Evolutionary conservation across 305 asterid species (phyloP), one percentile per base, ranked within the genome.

Genomic region (Andrographis paniculata): DNA sequence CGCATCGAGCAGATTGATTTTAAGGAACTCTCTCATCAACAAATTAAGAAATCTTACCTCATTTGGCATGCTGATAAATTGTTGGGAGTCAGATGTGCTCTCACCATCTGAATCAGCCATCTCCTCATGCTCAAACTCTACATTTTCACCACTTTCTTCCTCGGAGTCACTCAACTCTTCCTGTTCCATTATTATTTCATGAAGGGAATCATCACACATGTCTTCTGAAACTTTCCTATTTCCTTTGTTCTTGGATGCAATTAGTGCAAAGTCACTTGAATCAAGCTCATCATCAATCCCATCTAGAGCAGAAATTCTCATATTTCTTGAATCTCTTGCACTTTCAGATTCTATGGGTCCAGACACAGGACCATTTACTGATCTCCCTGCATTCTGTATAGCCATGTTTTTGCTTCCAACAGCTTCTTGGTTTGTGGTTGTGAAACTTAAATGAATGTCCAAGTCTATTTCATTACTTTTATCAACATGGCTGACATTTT

Each of bases 151-250:
- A 46, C 75, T 74, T 69, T 86, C 98, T 49, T 91, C 99, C 53
- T 87, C 99, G 7, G 99, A 87, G 62, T 87, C 96, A 41, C 96
- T 91, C 60, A 91, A 64, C 68, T 87, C 96, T 83, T 91, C 99
- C 69, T 83, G 95, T 64, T 91, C 99, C 99, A 91, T 91, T 63
- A 91, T 74, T 67, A 91, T 81, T 53, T 53, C 93, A 44, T 80
- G 89, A 60, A 73, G 63, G 53, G 87, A 69, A 60, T 68, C 84
- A 38, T 72, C 84, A 27, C 52, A 53, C 30, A 41, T 42, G 58
- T 43, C 24, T 33, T 72, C 83, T 52, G 63, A 64, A 36, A 42
- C 55, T 53, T 56, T 68, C 55, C 50, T 61, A 50, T 62, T 68
- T 46, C 65, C 69, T 64, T 58, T 66, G 59, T 64, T 69, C 42